Evolutionary conservation across 2,329 filamentous ascomycete genomes (phyloP).

Genomic region (Cladosporium sp.): DNA sequence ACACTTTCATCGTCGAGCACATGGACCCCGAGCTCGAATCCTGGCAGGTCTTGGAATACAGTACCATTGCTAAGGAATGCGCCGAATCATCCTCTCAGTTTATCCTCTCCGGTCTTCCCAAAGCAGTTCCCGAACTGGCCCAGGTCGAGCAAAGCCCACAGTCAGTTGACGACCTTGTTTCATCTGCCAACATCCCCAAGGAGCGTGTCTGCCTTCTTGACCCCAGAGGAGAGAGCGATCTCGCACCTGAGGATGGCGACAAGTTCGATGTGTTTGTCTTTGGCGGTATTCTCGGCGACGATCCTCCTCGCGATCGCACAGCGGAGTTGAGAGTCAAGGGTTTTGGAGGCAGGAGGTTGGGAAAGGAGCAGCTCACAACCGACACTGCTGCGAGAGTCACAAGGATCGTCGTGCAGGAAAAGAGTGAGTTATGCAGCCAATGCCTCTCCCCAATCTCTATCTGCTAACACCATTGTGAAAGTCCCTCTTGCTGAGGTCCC

Average conservation of each 20-base stretch:
- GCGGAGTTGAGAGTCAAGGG: slow-evolving; percentile 95
- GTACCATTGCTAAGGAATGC: slow-evolving; percentile 81
- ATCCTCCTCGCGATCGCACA: slow-evolving; percentile 91
- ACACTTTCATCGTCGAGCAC: slow-evolving; percentile 94
- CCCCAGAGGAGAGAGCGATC: slow-evolving; percentile 76
- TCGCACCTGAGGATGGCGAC: slow-evolving; percentile 80
- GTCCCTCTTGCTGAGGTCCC: slow-evolving; percentile 76
- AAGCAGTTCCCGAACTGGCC: slow-evolving; percentile 76
- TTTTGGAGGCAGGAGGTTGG: slow-evolving; percentile 81
- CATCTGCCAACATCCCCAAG: slow-evolving; percentile 39
- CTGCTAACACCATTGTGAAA: slow-evolving; percentile 42
- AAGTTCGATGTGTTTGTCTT: slow-evolving; percentile 91
- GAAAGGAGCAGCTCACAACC: slow-evolving; percentile 96
- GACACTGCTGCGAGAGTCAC: slow-evolving; percentile 96
- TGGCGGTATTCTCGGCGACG: slow-evolving; percentile 92
- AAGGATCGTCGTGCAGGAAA: slow-evolving; percentile 81
- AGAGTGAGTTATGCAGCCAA: slow-evolving; percentile 58
- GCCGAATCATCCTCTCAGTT: slow-evolving; percentile 60
- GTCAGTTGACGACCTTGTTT: slow-evolving; percentile 30
- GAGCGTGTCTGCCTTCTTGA: slow-evolving; percentile 83
- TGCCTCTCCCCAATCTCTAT: background rate
- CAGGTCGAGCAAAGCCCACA: slow-evolving; percentile 47
- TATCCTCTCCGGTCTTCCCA: slow-evolving; percentile 35
- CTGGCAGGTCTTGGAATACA: slow-evolving; percentile 94
- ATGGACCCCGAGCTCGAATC: slow-evolving; percentile 90